Conservation (phyloP, 1,284 basidiomycete genomes). For the Sutorius eximius region DNA sequence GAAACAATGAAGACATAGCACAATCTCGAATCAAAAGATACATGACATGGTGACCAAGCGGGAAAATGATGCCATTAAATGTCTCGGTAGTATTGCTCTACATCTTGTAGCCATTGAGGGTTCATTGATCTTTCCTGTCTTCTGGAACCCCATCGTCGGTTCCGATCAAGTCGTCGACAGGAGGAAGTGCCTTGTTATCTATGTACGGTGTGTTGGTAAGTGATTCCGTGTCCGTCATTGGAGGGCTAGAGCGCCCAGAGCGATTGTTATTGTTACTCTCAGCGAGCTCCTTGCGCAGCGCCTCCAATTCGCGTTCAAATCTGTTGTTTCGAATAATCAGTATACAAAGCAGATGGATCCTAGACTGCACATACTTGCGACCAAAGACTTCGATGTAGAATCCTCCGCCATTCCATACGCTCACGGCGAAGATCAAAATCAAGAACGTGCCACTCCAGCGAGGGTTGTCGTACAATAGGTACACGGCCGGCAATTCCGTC, state of each 20-base stretch:
- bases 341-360: neutral
- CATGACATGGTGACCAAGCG: conserved; percentile 5
- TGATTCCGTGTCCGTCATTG: conserved; percentile 39
- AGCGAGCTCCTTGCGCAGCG: conserved; percentile 82
- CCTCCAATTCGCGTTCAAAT: conserved; percentile 88
- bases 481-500: conserved; percentile 84
- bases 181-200: conserved; percentile 23
- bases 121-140: conserved; percentile 31
- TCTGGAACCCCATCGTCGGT: conserved; percentile 4
- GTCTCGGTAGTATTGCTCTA: conserved; percentile 9
- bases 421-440: conserved; percentile 75
- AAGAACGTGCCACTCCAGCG: conserved; percentile 78
- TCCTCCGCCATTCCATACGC: conserved; percentile 82
- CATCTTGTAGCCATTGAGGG: neutral
- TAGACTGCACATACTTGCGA: conserved; percentile 67
- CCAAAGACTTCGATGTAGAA: conserved; percentile 96
- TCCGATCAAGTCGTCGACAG: conserved; percentile 14
- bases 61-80: conserved; percentile 18
- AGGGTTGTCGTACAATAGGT: conserved; percentile 75
- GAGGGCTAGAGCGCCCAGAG: conserved; percentile 56
- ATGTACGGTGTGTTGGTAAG: conserved; percentile 33
- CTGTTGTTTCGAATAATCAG: conserved; percentile 40
- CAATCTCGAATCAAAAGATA: conserved; percentile 4
- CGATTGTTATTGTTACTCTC: conserved; percentile 53
- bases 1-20: neutral